These are phyloP conservation scores for Arctium minus DNA, from an alignment of 129 eudicot genomes.

Conservation along the genomic window DNA sequence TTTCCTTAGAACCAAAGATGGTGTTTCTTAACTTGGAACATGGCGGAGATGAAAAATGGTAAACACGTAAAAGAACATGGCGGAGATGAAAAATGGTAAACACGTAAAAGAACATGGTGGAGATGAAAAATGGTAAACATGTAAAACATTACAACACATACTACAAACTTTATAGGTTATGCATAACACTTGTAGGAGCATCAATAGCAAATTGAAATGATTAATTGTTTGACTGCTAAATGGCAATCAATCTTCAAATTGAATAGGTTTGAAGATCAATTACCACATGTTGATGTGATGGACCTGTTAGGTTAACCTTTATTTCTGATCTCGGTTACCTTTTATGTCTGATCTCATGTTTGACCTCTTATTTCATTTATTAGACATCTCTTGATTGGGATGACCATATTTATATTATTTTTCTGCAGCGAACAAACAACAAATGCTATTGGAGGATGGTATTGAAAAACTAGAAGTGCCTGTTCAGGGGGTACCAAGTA, in stretches of 20 bases:
- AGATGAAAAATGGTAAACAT: no score
- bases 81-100: no score
- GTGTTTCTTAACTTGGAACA: no score
- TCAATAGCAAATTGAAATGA: background rate
- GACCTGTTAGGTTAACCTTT: background rate
- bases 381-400: background rate
- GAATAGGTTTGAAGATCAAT: background rate
- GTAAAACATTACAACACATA: no score
- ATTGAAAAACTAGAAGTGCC: slow-evolving; percentile 28
- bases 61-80: no score
- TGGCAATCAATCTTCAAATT: background rate
- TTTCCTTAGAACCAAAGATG: no score
- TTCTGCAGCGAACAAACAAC: slow-evolving; percentile 15
- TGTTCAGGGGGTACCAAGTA: slow-evolving; percentile 17
- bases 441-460: slow-evolving; percentile 27
- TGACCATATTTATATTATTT: background rate
- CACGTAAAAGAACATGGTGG: no score
- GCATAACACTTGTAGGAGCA: no score
- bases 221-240: background rate
- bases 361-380: background rate
- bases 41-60: no score
- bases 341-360: background rate
- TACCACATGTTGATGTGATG: background rate
- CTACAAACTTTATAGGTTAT: no score
- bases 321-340: background rate